Base-by-base conservation (phyloP, 139 green algal genomes). In the Chlorella sp. region DNA sequence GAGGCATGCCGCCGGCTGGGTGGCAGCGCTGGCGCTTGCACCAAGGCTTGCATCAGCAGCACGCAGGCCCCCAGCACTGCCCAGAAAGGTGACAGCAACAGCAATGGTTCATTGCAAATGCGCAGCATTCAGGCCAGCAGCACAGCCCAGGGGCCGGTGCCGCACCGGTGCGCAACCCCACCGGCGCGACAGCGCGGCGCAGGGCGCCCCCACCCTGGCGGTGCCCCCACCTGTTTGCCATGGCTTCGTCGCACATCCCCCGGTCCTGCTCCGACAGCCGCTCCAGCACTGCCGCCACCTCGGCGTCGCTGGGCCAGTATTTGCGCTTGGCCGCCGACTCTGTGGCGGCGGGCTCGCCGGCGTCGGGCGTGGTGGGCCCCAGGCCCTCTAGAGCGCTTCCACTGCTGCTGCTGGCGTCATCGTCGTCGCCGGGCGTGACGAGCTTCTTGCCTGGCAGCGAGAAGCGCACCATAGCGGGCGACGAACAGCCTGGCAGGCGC, bases 151-250 rank as follows among this genome's bases (percentile, higher is more conserved):
- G 51, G 21, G 18, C 2, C 21, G 51, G 51, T 15, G 51, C 51
- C 51, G 51, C 51, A 60, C 51, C 44, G 51, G 51, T 60, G 13
- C 51, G 51, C 15, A 15, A 9, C 51, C 51, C 51, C 51, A 60
- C 51, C 51, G 51, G 51, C 9, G 51, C 9, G 13, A 21, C 51
- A 11, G 51, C 51, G 11, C 51, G 11, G 11, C 51, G 51, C 44
- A 51, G 11, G 51, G 11, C 15, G 51, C 51, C 51, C 51, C 11
- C 15, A 23, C 11, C 51, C 11, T n/a, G n/a, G 51, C 51, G 11
- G 44, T 11, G 11, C 7, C 44, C 69, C 20, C 70, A 72, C 76
- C 76, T 34, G 76, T 72, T 82, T 34, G 57, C 76, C 81, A 86
- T 86, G 57, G 70, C 69, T 1, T 26, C 70, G 18, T 86, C 81